phyloP scores from a whole-genome alignment of 2,329 filamentous ascomycete genomes.

The Gliomastix tumulicola region DNA sequence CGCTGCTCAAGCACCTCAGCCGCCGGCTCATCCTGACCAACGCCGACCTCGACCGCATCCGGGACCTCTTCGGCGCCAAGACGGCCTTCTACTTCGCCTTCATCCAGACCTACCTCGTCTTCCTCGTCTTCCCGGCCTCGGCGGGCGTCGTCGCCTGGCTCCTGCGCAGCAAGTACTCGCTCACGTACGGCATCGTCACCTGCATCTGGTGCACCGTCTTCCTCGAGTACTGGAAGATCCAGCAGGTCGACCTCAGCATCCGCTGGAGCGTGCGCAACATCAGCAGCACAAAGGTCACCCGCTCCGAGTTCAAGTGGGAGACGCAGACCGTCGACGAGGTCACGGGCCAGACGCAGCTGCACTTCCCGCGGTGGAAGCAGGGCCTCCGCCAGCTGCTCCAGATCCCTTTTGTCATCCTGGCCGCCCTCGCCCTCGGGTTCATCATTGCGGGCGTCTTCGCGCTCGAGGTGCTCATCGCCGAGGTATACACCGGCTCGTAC shows the following conservation, averaged over 20 bases:
- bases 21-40: constrained; percentile 40
- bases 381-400: constrained; percentile 60
- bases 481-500: constrained; percentile 64
- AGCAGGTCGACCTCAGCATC: constrained; percentile 63
- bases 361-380: constrained; percentile 60
- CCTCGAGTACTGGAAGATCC: constrained; percentile 74
- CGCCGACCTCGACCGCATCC: constrained; percentile 50
- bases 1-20: constrained; percentile 50
- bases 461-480: constrained; percentile 69
- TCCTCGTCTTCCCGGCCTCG: constrained; percentile 61
- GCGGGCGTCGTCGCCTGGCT: constrained; percentile 65
- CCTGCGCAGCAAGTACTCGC: constrained; percentile 62
- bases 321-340: constrained; percentile 52
- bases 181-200: constrained; percentile 59
- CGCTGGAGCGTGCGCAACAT: constrained; percentile 69
- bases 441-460: constrained; percentile 65
- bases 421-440: constrained; percentile 51
- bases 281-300: constrained; percentile 56
- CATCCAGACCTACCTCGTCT: constrained; percentile 67
- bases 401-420: constrained; percentile 59
- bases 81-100: constrained; percentile 77
- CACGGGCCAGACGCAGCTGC: constrained; percentile 53
- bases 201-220: constrained; percentile 68
- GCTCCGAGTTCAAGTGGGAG: constrained; percentile 58
- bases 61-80: constrained; percentile 57